phyloP scores from a whole-genome alignment of 805 yeast genomes.

The Candida endomychidarum region DNA sequence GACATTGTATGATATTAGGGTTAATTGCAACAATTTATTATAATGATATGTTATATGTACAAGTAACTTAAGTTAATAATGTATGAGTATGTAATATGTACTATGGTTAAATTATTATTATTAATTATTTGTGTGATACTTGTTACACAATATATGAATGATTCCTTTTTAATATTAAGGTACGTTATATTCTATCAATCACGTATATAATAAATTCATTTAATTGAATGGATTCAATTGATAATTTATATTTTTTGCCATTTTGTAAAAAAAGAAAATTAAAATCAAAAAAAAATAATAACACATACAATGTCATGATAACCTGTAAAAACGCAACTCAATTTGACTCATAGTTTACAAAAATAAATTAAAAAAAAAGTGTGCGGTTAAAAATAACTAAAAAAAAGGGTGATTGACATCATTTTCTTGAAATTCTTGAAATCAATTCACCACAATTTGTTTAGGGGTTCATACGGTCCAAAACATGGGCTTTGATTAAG shows the following conservation, averaged over 20 bases:
- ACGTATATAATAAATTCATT: background rate
- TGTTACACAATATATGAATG: too few species aligned
- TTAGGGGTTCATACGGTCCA: too few species aligned
- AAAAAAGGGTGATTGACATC: constrained; percentile 2
- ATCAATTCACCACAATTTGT: too few species aligned
- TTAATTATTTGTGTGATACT: too few species aligned
- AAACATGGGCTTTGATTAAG: too few species aligned
- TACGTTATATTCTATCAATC: too few species aligned
- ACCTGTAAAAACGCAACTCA: constrained; percentile 8
- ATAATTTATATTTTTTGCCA: constrained; percentile 7
- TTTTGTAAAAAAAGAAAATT: constrained; percentile 1
- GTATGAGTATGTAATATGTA: background rate
- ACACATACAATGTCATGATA: background rate
- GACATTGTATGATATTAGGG: too few species aligned
- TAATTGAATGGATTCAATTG: constrained; percentile 1
- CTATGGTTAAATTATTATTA: too few species aligned
- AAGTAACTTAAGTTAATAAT: too few species aligned
- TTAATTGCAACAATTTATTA: too few species aligned
- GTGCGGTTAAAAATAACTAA: background rate
- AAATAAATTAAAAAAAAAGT: constrained; percentile 1
- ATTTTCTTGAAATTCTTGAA: constrained; percentile 2
- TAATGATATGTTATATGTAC: background rate
- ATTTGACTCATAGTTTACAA: background rate
- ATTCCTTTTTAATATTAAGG: too few species aligned
- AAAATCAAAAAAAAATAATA: constrained; percentile 1